phyloP scores from a whole-genome alignment of 805 yeast genomes.

The Zygoascus ofunaensis region DNA sequence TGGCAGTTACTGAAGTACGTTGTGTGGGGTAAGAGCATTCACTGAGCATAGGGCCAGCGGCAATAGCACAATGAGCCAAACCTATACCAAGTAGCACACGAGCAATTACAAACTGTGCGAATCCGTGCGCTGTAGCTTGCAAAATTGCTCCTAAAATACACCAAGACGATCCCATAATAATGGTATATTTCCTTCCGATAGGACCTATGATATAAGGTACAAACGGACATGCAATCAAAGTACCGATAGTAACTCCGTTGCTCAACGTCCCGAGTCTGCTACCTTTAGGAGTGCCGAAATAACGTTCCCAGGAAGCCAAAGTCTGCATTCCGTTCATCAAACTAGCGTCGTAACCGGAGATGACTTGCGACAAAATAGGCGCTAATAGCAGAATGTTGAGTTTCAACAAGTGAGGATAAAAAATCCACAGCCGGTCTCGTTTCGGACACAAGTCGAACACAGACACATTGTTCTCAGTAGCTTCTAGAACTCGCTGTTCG shows the following conservation, averaged over 20 bases:
- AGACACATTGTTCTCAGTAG: slow-evolving; percentile 3
- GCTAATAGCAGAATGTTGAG: slow-evolving; percentile 13
- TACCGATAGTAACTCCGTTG: slow-evolving; percentile 40
- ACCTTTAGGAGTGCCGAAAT: slow-evolving; percentile 15
- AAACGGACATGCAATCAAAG: slow-evolving; percentile 59
- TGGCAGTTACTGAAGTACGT: slow-evolving; percentile 56
- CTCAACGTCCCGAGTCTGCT: slow-evolving; percentile 13
- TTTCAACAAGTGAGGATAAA: slow-evolving; percentile 12
- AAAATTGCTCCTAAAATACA: slow-evolving; percentile 52
- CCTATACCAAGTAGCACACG: slow-evolving; percentile 66
- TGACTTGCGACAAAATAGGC: slow-evolving; percentile 10
- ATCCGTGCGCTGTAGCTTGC: slow-evolving; percentile 33
- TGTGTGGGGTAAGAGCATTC: slow-evolving; percentile 58
- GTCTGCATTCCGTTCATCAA: slow-evolving; percentile 17
- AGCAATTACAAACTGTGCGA: slow-evolving; percentile 63
- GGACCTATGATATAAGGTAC: slow-evolving; percentile 52
- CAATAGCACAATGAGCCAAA: slow-evolving; percentile 62
- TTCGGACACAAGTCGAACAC: slow-evolving; percentile 11
- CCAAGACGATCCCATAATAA: slow-evolving; percentile 44
- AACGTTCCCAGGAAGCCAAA: slow-evolving; percentile 20
- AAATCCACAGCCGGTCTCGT: slow-evolving; percentile 14
- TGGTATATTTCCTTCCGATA: slow-evolving; percentile 54
- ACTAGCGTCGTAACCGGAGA: slow-evolving; percentile 16
- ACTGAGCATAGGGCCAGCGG: slow-evolving; percentile 62
- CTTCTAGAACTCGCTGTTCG: slow-evolving; percentile 4